Percentiles rank a stretch among this genome's conserved stretches.
phyloP scores from a whole-genome alignment of 495 filamentous ascomycete genomes.

The Aspergillus olivimuriae region DNA sequence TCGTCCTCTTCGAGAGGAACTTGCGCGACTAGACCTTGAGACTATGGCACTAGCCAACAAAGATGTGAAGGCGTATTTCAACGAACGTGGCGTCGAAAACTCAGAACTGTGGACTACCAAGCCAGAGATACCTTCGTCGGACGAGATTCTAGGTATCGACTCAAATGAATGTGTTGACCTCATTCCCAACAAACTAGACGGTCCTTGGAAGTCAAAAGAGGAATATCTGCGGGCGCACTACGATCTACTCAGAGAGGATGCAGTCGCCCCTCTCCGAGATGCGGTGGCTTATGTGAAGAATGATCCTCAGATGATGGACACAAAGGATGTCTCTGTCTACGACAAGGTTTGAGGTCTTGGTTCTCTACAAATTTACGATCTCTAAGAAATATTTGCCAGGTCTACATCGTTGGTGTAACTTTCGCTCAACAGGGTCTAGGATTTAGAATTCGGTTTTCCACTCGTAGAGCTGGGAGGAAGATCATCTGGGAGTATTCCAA shows the following conservation, averaged over 20 bases:
- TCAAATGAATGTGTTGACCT: conserved; percentile 23
- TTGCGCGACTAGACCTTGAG: background rate
- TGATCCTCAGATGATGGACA: conserved; percentile 44
- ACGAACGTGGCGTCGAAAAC: conserved; percentile 4
- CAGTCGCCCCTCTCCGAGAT: conserved; percentile 50
- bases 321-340: conserved; percentile 58
- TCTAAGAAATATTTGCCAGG: too few relatives aligned
- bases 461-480: conserved; percentile 55
- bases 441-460: conserved; percentile 64
- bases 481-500: conserved; percentile 74
- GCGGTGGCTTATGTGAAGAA: conserved; percentile 45
- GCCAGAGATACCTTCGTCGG: conserved; percentile 38
- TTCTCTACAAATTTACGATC: too few relatives aligned
- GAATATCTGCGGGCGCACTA: conserved; percentile 60
- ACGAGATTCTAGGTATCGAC: conserved; percentile 36
- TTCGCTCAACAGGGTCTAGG: conserved; percentile 59
- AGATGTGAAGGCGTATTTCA: conserved; percentile 34
- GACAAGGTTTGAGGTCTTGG: conserved; percentile 49
- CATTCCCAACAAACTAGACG: conserved; percentile 30
- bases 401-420: conserved; percentile 56
- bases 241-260: conserved; percentile 59
- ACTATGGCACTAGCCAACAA: conserved; percentile 12
- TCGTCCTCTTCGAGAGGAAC: background rate
- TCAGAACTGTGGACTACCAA: conserved; percentile 32
- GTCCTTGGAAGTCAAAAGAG: conserved; percentile 42